Base-by-base conservation (phyloP, 306 rosid genomes). In the Quercus dentata region DNA sequence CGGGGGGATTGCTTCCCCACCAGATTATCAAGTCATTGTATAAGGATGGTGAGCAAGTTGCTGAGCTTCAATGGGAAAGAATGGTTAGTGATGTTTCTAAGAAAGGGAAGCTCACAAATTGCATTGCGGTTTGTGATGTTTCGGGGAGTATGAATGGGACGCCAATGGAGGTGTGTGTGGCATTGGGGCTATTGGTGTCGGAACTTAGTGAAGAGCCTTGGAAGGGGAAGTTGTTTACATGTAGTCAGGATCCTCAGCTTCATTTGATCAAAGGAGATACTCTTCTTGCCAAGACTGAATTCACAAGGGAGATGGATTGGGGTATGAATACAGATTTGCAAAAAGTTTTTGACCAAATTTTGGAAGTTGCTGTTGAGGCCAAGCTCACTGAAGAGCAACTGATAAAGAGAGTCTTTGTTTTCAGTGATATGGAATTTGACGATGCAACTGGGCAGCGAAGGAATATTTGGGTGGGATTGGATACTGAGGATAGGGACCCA, bases 341-440 rank as follows among this genome's bases (percentile, higher is more conserved):
- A 25, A 81, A 76, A 28, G 87, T 87, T 69, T 86, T 83, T 73
- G 90, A 87, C 73, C 35, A 33, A 68, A 75, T 87, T 6, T 74
- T 84, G 72, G 28, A 76, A 67, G 86, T 81, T 44, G 86, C 86
- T 5, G 82, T 72, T 5, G 73, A 81, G 17, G 87, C 75, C 2
- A 62, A 62, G 23, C 69, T 86, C 78, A 75, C 77, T 19, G 82
- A 80, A 6, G 87, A 86, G 17, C 69, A 86, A 5, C 80, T 82
- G 82, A 18, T 85, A 15, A 79, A 72, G 74, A 81, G 77, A 7
- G 56, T 82, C 23, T 75, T 82, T 58, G 86, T 85, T 19, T 85
- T 85, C 12, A 86, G 81, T 12, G 89, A 83, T 76, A 86, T 86
- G 87, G 89, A 86, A 74, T 86, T 86, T 56, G 90, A 83, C 75